Percentiles rank a stretch among this genome's conserved stretches.
phyloP scores from a whole-genome alignment of 2,329 filamentous ascomycete genomes.

The Colletotrichum trifolii region DNA sequence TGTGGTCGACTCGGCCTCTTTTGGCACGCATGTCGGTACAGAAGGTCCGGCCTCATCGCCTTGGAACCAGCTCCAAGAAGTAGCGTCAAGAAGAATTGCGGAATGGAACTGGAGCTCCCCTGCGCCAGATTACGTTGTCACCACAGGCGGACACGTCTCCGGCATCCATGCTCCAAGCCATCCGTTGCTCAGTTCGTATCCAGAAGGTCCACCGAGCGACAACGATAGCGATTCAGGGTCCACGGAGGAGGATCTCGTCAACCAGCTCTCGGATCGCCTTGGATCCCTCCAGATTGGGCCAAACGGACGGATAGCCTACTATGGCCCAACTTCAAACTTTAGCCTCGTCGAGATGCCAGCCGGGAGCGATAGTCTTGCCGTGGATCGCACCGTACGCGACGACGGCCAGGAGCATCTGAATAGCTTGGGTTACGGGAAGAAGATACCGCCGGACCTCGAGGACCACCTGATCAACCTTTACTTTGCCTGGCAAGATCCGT shows the following conservation, averaged over 20 bases:
- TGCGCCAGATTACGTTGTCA: background rate
- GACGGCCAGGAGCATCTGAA: slow-evolving; percentile 42
- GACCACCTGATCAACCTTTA: slow-evolving; percentile 39
- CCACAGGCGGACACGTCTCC: background rate
- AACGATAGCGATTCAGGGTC: slow-evolving; percentile 33
- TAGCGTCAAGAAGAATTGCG: background rate
- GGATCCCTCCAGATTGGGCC: slow-evolving; percentile 41
- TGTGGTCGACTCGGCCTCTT: background rate
- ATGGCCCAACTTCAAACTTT: slow-evolving; percentile 43
- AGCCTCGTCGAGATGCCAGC: slow-evolving; percentile 41
- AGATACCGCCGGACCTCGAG: slow-evolving; percentile 33
- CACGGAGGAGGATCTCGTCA: slow-evolving; percentile 39
- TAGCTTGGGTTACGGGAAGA: slow-evolving; percentile 39
- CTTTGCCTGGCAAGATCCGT: slow-evolving; percentile 42
- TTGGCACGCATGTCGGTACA: background rate
- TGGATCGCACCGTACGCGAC: slow-evolving; percentile 42
- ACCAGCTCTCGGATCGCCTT: slow-evolving; percentile 43
- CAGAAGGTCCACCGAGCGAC: slow-evolving; percentile 34
- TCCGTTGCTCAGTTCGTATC: slow-evolving; percentile 5
- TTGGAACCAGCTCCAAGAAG: background rate
- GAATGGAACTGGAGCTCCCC: slow-evolving; percentile 22
- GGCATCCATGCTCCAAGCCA: slow-evolving; percentile 8
- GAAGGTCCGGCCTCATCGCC: background rate
- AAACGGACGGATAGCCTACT: slow-evolving; percentile 41
- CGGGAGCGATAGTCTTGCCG: slow-evolving; percentile 38